Base-by-base conservation (phyloP, 257 asterid species). In the Solanum rostratum region DNA sequence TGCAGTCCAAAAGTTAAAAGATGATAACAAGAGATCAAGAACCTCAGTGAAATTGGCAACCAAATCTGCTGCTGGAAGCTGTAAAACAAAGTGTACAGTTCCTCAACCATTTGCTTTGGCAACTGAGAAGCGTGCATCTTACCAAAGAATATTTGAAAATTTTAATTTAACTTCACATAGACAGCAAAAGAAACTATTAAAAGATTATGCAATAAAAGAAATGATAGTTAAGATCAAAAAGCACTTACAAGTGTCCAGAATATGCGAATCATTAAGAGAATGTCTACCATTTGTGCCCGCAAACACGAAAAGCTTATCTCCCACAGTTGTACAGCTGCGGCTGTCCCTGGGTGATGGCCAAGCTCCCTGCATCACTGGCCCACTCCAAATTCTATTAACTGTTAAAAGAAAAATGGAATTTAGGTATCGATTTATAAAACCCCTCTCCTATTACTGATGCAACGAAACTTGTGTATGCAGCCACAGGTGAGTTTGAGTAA, bases 241-340 rank as follows among this genome's bases (percentile, higher is more conserved):
- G 29, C 83, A 93, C 96, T 92, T 87, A 97, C 99, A 49, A 30
- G 99, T 94, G 85, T 94, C 94, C 90, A 97, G 84, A 85, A 94
- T 88, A 86, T 91, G 93, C 93, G 93, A 84, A 87, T 97, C 99
- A 22, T 92, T 91, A 69, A 97, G 96, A 57, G 97, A 97, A 83
- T 87, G 86, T 84, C 89, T 90, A 74, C 99, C 99, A 89, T 94
- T 97, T 19, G 99, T 97, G 82, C 99, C 99, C 57, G 99, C 99
- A 85, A 93, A 97, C 57, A 97, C 91, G 79, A 92, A 93, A 69
- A 97, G 92, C 88, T 84, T 91, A 85, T 97, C 97, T 63, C 98
- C 99, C 54, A 97, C 94, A 49, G 97, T 85, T 50, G 98, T 97
- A 88, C 97, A 95, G 88, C 95, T 95, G 88, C 95, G 99, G 86